Evolutionary conservation across 371 early-diverging fungal genomes (phyloP), one percentile per base, ranked within the genome.

Genomic region (Chytridiales sp.): DNA sequence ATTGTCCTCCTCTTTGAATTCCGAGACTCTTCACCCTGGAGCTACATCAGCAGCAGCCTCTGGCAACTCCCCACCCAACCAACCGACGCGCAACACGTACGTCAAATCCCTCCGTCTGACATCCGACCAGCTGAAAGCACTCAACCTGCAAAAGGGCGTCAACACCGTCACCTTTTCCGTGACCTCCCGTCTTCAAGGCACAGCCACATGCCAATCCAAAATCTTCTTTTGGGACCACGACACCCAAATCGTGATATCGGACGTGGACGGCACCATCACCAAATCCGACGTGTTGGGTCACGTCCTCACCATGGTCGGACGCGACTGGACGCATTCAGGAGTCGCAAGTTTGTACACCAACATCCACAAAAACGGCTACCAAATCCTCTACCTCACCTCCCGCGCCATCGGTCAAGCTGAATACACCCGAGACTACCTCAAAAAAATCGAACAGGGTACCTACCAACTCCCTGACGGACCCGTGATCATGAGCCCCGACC

Each of bases 241-340:
- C 62, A 87, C 88, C 39, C 84, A 93, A 53, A 85, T 99, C 30
- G 95, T 99, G 26, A 92, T 99, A 51, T 94, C 95, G 0, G 99
- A 99, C 72, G 94, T 99, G 61, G 99, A 99, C 72, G 99, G 99
- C 40, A 99, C 99, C 0, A 98, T 99, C 54, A 99, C 99, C 38
- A 99, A 99, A 32, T 93, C 95, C 2, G 99, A 99, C 70, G 91
- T 93, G 0, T 76, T 95, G 42, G 99, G 99, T 2, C 98, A 99
- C 66, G 78, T 99, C 8, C 97, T 95, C 72, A 92, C 92, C 30
- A 91, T 95, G 88, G 94, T 98, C 38, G 99, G 99, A 31, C 91
- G 87, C 70, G 99, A 99, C 75, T 99, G 98, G 98, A 98, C 99
- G 3, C 99, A 99, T 70, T 70, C 80, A 9, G 99, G 99, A 8